A percentile compares a stretch with the other conserved stretches of the same genome.
Conservation (phyloP, 441 rosid genomes). For the Viola pubescens region DNA sequence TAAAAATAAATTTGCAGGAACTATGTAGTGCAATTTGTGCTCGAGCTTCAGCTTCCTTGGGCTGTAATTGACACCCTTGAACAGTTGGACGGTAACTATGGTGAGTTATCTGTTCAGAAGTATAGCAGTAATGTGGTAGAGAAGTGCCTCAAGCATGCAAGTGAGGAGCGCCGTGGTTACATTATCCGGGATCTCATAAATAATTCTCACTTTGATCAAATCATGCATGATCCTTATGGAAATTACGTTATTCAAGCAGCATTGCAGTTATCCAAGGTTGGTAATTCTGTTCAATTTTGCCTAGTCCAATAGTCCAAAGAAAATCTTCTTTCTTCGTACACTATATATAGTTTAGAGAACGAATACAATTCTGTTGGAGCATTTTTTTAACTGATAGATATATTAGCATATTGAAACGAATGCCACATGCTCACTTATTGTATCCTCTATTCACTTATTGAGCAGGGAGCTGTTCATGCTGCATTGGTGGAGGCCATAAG, state of each 20-base stretch:
- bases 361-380: no score
- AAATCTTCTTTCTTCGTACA: no score
- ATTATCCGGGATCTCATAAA: conserved; percentile 53
- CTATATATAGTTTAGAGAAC: no score
- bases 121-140: conserved; percentile 89
- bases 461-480: conserved; percentile 54
- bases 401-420: no score
- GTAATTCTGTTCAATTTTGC: conserved; percentile 4
- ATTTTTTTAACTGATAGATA: no score
- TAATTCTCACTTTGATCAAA: conserved; percentile 50
- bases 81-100: conserved; percentile 57
- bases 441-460: conserved; percentile 11
- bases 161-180: conserved; percentile 38
- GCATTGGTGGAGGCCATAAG: conserved; percentile 63
- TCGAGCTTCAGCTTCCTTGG: conserved; percentile 66
- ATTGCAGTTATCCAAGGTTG: conserved; percentile 55
- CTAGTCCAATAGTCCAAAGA: no score
- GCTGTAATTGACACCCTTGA: conserved; percentile 46
- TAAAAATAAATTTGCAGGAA: conserved; percentile 38
- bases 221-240: conserved; percentile 85
- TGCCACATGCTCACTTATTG: neutral
- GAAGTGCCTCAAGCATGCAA: conserved; percentile 56
- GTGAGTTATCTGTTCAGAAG: conserved; percentile 75
- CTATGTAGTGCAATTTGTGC: conserved; percentile 73
- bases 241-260: conserved; percentile 86